Base-by-base conservation (phyloP, 768 basidiomycete genomes). In the Pleurotus giganteus region DNA sequence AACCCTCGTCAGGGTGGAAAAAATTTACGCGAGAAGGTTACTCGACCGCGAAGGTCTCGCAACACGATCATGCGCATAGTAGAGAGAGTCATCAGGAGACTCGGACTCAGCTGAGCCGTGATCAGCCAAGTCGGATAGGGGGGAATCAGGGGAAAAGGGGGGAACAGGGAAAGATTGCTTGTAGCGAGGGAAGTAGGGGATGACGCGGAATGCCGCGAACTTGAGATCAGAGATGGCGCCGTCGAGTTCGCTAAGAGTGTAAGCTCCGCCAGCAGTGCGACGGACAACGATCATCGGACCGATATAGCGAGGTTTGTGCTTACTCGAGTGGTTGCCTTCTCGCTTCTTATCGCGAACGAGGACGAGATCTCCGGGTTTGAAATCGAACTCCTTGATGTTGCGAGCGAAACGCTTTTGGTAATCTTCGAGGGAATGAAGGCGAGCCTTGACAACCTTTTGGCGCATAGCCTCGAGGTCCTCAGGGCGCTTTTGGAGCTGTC, bases 281-380 rank as follows among this genome's bases (percentile, higher is more conserved):
- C n/a, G n/a, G n/a, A n/a, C n/a, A n/a, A n/a, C n/a, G n/a, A n/a
- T n/a, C n/a, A 69, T 68, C 0, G 74, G 75, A n/a, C 75, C 75
- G 12, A 71, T 43, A 54, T 75, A 78, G 2, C 69, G 51, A 0
- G 66, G 64, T n/a, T 65, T 63, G 1, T 66, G 67, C 50, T 75
- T 76, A 1, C 58, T 39, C 21, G 62, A 62, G 0, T 71, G 54
- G 0, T 66, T 58, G 24, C 62, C 69, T 24, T 73, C 69, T 2
- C 72, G 51, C 0, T 52, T 24, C 0, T 68, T 67, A 45, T 79
- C 76, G 3, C 66, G 44, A 0, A 75, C 62, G 0, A 79, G 60
- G 0, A 74, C 71, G 0, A 77, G 57, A 0, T 61, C 59, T 23
- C 72, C 72, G 5, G 57, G 59, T 27, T 61, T 13, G 41, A 69